Evolutionary conservation across 495 filamentous ascomycete genomes (phyloP).

Genomic region (Podospora australis): DNA sequence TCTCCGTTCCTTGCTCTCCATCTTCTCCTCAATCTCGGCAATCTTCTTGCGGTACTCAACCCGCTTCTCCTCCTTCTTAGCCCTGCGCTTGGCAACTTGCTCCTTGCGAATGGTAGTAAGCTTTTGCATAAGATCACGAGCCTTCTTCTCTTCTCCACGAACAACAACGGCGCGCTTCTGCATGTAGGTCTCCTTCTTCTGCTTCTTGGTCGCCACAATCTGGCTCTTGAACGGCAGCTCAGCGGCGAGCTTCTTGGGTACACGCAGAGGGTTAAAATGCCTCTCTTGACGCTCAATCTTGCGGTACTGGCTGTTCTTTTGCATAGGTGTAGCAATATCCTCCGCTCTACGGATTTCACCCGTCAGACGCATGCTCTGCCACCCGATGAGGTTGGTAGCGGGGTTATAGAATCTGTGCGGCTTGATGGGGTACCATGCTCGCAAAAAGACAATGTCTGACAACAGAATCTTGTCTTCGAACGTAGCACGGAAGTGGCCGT

Average conservation of each 20-base stretch:
- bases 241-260: conserved; percentile 76
- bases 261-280: conserved; percentile 89
- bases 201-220: conserved; percentile 71
- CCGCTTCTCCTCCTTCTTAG: conserved; percentile 78
- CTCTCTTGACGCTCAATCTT: conserved; percentile 71
- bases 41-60: conserved; percentile 74
- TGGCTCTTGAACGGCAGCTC: conserved; percentile 91
- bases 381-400: conserved; percentile 83
- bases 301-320: conserved; percentile 75
- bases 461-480: conserved; percentile 98
- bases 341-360: conserved; percentile 80
- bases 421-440: conserved; percentile 94
- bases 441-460: conserved; percentile 90
- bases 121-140: conserved; percentile 87
- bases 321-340: conserved; percentile 66
- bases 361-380: conserved; percentile 90
- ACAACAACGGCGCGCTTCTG: conserved; percentile 89
- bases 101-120: conserved; percentile 87
- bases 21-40: conserved; percentile 72
- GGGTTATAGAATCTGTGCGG: conserved; percentile 96
- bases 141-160: conserved; percentile 72
- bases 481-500: conserved; percentile 90
- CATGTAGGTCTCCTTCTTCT: conserved; percentile 79
- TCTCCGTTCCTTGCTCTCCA: conserved; percentile 72
- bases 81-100: conserved; percentile 70